Evolutionary conservation across 306 rosid genomes (phyloP), one percentile per base, ranked within the genome.

Genomic region (Mimosa pudica): DNA sequence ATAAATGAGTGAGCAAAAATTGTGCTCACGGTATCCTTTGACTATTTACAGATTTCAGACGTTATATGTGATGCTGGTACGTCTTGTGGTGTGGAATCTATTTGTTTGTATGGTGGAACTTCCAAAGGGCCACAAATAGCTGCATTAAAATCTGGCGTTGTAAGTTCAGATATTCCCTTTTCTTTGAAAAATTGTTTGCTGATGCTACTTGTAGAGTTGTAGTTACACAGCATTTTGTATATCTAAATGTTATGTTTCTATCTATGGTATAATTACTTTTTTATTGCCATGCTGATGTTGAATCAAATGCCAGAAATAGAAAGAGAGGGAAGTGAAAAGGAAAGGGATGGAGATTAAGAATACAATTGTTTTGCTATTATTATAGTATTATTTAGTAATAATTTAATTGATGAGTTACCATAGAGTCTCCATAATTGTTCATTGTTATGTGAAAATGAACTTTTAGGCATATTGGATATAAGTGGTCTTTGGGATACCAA

Each of bases 61-160:
- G 99, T 95, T 54, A 79, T 95, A 42, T 87, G 88, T 81, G 93
- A 93, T 74, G 97, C 97, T 55, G 98, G 99, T 77, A 80, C 78
- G 46, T 84, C 98, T 67, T 91, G 96, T 81, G 98, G 92, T 24
- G 96, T 93, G 80, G 77, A 80, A 62, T 85, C 97, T 63, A 77
- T 93, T 74, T 90, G 98, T 83, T 76, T 95, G 86, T 93, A 93
- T 58, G 99, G 99, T 81, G 99, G 99, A 86, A 90, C 97, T 66
- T 88, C 97, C 73, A 95, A 93, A 87, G 91, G 87, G 67, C 95
- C 93, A 35, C 99, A 95, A 75, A 93, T 93, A 79, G 77, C 94
- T 69, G 42, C 90, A 46, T 83, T 95, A 17, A 93, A 95, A 86
- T 89, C 97, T 87, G 99, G 99, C 69, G 77, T 93, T 80, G 98